Evolutionary conservation across 495 filamentous ascomycete genomes (phyloP), one percentile per base, ranked within the genome.

Genomic region (Cercophora newfieldiana): DNA sequence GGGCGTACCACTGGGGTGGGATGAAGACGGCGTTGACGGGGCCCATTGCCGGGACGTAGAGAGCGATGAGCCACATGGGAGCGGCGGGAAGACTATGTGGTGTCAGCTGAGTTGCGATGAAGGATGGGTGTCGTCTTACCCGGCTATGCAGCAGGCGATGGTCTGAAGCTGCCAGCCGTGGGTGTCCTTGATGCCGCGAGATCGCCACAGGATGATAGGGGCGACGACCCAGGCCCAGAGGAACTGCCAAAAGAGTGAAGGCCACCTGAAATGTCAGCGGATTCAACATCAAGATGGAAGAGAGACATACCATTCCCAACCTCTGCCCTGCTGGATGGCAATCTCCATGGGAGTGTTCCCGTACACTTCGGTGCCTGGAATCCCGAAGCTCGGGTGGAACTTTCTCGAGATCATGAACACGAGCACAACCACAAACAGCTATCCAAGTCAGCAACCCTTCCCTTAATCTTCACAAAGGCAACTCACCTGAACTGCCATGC

Each of bases 131-230:
- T 64, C 10, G 26, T 63, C 75, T 65, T 75, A 81, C 86, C 84
- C 81, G 19, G 82, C 80, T 62, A 90, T 64, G 66, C 84, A 83
- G 69, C 86, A 88, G 22, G 81, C 74, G 29, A 85, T 86, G 12
- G 88, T 90, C 69, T 91, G 88, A 3, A 82, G 66, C n/a, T 87
- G 82, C 89, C 89, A 91, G 61, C 85, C 84, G 60, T 90, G 84
- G 4, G 88, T 87, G 67, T 91, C 89, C 55, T 77, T 81, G 64
- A 91, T 89, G 37, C 70, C 70, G 51, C 79, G 74, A 0, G 78
- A 75, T 48, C 68, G 69, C 78, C 78, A 81, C 1, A 81, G 72
- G 28, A 80, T 67, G n/a, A 77, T 69, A 14, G 79, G 79, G 10
- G 79, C 78, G 25, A 79, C 78, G 48, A 89, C 72, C 78, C 83